Evolutionary conservation across 2,329 filamentous ascomycete genomes (phyloP).

Genomic region (Sclerotinia spermophila): DNA sequence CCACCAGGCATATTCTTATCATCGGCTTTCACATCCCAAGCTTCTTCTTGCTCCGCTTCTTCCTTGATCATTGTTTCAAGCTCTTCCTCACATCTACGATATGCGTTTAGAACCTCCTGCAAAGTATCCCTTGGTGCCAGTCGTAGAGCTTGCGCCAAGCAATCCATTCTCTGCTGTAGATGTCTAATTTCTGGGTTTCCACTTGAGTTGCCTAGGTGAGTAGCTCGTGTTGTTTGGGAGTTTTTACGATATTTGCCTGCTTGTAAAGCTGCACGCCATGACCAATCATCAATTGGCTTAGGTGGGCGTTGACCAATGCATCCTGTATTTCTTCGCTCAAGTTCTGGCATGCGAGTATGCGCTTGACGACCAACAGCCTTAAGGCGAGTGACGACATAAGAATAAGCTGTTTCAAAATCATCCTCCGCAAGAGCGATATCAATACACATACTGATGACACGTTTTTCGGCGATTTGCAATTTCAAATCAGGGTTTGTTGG

Average conservation of each 20-base stretch:
- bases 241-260: conserved; percentile 70
- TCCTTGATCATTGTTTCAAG: conserved; percentile 62
- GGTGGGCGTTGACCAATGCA: conserved; percentile 30
- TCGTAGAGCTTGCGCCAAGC: conserved; percentile 70
- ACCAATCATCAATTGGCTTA: conserved; percentile 56
- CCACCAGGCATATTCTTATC: conserved; percentile 53
- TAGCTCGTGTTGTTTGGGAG: conserved; percentile 50
- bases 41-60: conserved; percentile 65
- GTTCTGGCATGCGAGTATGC: conserved; percentile 25
- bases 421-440: conserved; percentile 72
- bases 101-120: conserved; percentile 71
- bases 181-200: conserved; percentile 63
- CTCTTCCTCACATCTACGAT: conserved; percentile 75
- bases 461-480: conserved; percentile 50
- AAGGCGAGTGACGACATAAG: conserved; percentile 72
- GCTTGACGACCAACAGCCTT: conserved; percentile 40
- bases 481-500: conserved; percentile 18
- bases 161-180: conserved; percentile 77
- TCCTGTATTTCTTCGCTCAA: conserved; percentile 25
- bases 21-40: conserved; percentile 66
- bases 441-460: conserved; percentile 76
- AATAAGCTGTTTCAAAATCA: conserved; percentile 83
- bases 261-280: conserved; percentile 74
- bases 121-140: conserved; percentile 67
- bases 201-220: conserved; percentile 57